Evolutionary conservation across 441 rosid species (phyloP).

Genomic region (Mallotus japonicus): DNA sequence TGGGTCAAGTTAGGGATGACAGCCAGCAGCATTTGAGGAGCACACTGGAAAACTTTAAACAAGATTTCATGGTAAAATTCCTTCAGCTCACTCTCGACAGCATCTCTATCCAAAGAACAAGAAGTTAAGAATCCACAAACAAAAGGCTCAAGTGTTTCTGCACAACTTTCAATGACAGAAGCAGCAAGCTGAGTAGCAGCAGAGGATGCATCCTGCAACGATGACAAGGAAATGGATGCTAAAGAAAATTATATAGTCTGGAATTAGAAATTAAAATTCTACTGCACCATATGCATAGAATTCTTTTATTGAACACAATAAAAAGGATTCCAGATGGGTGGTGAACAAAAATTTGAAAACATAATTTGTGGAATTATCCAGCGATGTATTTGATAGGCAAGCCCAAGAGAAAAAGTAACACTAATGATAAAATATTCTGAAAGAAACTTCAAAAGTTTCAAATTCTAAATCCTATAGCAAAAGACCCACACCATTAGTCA

Average conservation of each 20-base stretch:
- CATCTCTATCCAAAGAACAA: conserved; percentile 71
- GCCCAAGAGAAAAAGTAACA: background rate
- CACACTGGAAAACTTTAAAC: conserved; percentile 61
- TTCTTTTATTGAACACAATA: background rate
- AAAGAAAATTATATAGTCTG: background rate
- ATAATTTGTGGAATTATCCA: background rate
- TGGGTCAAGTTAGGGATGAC: conserved; percentile 72
- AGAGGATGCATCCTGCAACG: conserved; percentile 49
- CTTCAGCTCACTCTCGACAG: conserved; percentile 62
- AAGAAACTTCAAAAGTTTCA: background rate
- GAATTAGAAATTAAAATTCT: background rate
- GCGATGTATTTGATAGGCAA: background rate
- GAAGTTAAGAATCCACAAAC: conserved; percentile 73
- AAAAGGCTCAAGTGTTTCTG: conserved; percentile 66
- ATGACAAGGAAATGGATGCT: conserved; percentile 12
- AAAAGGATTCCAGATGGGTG: background rate
- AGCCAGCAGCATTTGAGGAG: conserved; percentile 78
- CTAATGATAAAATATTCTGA: background rate
- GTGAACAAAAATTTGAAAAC: background rate
- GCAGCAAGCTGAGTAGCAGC: conserved; percentile 70
- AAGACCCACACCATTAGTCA: background rate
- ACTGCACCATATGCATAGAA: background rate
- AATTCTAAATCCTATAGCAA: background rate
- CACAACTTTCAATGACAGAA: conserved; percentile 69
- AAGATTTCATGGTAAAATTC: conserved; percentile 81